Evolutionary conservation across 2,329 filamentous ascomycete species (phyloP).

Genomic region (Sclerotinia minor): DNA sequence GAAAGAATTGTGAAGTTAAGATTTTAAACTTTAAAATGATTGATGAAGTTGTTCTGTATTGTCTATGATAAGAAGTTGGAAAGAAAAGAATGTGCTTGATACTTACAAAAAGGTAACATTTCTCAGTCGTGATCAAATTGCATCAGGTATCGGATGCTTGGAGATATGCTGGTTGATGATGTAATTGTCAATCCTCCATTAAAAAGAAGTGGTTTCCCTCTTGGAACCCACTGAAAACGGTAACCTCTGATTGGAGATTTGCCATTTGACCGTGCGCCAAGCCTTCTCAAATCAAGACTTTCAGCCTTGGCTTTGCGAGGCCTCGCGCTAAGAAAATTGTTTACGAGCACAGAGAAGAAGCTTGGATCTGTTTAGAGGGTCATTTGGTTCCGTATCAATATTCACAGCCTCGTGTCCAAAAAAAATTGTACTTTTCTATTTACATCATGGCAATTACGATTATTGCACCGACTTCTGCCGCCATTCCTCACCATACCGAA

Average conservation of each 20-base stretch:
- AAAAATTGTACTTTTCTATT: conserved; percentile 1
- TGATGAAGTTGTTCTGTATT: not conserved
- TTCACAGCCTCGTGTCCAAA: conserved; percentile 24
- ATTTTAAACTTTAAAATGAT: not conserved
- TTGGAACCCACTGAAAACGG: not conserved
- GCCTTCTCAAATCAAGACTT: conserved; percentile 6
- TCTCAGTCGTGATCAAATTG: not conserved
- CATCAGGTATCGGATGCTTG: conserved; percentile 10
- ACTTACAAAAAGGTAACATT: not conserved
- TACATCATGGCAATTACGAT: conserved; percentile 42
- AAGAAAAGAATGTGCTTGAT: not conserved
- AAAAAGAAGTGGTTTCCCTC: conserved; percentile 16
- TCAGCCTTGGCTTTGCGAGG: conserved; percentile 19
- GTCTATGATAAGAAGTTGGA: not conserved
- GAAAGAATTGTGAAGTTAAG: not conserved
- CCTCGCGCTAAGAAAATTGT: conserved; percentile 17
- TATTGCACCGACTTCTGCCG: conserved; percentile 38
- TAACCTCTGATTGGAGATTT: conserved; percentile 10
- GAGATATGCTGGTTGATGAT: conserved; percentile 13
- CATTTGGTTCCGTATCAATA: not conserved
- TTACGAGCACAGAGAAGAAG: conserved; percentile 2
- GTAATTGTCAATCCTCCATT: conserved; percentile 18
- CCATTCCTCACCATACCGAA: conserved; percentile 27
- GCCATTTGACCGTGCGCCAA: not conserved
- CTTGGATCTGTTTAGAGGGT: not conserved